phyloP scores from a whole-genome alignment of 2,329 filamentous ascomycete genomes.

The Tolypocladium inflatum region DNA sequence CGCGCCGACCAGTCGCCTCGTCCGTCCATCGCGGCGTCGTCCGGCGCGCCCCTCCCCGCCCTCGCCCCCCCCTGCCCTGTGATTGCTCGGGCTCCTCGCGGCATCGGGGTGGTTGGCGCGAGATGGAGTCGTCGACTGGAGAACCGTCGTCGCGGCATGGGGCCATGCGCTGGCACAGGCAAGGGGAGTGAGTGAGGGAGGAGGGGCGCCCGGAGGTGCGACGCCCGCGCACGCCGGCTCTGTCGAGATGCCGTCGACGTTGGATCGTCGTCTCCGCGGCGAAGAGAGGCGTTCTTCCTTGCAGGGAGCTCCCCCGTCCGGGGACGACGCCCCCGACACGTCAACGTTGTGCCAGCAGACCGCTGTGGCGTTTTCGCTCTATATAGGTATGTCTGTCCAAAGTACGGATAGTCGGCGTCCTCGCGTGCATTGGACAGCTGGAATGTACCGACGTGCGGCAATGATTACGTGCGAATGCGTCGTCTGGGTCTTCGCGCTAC shows the following conservation, averaged over 20 bases:
- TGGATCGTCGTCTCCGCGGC: background rate
- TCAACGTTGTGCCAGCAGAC: background rate
- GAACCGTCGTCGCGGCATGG: background rate
- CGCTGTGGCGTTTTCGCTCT: background rate
- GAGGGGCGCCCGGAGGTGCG: no score
- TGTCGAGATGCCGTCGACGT: no score
- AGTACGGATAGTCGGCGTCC: background rate
- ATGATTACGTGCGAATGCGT: background rate
- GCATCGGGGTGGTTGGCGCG: background rate
- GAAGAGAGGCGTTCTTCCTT: background rate
- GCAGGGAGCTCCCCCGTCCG: background rate
- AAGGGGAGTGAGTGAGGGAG: background rate
- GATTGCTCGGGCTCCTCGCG: background rate
- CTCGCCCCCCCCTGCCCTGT: background rate
- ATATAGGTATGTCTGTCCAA: background rate
- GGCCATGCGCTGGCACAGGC: background rate
- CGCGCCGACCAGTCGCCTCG: background rate
- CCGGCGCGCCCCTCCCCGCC: background rate
- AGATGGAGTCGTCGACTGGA: background rate
- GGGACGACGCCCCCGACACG: background rate
- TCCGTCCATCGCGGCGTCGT: background rate
- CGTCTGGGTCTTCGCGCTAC: background rate
- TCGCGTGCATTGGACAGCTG: background rate
- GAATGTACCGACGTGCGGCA: background rate
- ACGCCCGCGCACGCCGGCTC: no score